Percentiles rank a stretch among this genome's conserved stretches.
Conservation (phyloP, 1,139 yeast species). For the Hanseniaspora uvarum region DNA sequence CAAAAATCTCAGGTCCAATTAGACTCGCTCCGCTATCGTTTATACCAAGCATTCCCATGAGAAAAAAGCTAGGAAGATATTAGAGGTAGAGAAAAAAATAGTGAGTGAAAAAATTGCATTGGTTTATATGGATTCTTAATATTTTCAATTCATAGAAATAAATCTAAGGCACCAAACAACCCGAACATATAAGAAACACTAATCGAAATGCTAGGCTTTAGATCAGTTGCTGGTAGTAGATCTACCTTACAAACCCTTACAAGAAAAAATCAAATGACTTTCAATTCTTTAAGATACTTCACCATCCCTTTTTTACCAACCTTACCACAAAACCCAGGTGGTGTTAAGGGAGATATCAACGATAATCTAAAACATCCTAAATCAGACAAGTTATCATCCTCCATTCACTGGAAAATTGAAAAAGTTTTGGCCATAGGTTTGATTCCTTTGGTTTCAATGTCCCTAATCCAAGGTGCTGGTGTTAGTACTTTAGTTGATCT, state of each 20-base stretch:
- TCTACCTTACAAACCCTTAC: not conserved
- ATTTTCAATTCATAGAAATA: not conserved
- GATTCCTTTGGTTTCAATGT: conserved; percentile 55
- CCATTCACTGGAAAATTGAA: conserved; percentile 66
- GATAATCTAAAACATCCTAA: conserved; percentile 59
- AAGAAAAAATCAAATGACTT: conserved; percentile 24
- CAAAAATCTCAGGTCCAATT: too few species aligned
- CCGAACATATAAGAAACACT: not conserved
- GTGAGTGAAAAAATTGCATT: not conserved
- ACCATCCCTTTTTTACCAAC: conserved; percentile 38
- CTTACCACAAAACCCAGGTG: conserved; percentile 69
- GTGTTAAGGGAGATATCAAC: conserved; percentile 63
- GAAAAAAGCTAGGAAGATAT: too few species aligned
- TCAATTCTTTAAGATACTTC: conserved; percentile 29
- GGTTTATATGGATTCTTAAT: not conserved
- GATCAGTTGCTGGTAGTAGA: conserved; percentile 13
- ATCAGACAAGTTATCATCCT: conserved; percentile 48
- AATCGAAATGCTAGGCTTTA: conserved; percentile 11
- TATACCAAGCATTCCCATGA: too few species aligned
- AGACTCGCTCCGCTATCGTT: not conserved
- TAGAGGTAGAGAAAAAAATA: not conserved
- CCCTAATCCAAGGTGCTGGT: conserved; percentile 48
- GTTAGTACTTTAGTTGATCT: conserved; percentile 47
- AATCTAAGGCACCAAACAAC: not conserved
- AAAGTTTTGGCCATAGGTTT: conserved; percentile 48